A percentile compares a stretch with the other conserved stretches of the same genome.
phyloP scores from a whole-genome alignment of 2,329 filamentous ascomycete genomes.

The Hymenoscyphus infarciens region DNA sequence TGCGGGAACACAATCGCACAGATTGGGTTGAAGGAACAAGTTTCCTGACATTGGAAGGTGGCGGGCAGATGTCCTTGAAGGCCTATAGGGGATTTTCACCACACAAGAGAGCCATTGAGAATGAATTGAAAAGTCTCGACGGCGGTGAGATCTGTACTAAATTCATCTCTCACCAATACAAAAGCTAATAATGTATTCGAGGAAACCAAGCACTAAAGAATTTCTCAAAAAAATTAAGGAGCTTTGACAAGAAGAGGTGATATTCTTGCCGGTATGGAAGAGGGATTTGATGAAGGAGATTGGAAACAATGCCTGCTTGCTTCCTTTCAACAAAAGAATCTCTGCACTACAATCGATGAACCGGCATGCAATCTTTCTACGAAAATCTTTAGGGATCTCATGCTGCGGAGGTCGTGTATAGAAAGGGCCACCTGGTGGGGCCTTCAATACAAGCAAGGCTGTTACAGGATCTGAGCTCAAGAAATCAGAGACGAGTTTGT shows the following conservation, averaged over 20 bases:
- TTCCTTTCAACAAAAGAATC: background rate
- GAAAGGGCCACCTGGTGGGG: too few species aligned
- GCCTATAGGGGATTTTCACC: background rate
- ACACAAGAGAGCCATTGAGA: background rate
- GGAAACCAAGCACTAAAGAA: background rate
- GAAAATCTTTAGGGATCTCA: background rate
- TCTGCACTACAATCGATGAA: background rate
- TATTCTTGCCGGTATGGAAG: background rate
- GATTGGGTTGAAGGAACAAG: background rate
- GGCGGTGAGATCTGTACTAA: background rate
- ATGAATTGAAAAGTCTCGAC: background rate
- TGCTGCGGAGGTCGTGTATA: background rate
- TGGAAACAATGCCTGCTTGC: background rate
- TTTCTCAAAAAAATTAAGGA: background rate
- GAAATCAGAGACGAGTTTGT: background rate
- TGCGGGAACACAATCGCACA: background rate
- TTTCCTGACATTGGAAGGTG: background rate
- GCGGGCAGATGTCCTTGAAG: background rate
- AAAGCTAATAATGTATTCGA: background rate
- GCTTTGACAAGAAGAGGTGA: background rate
- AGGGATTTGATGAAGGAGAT: background rate
- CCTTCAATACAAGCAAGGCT: too few species aligned
- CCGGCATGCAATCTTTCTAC: background rate
- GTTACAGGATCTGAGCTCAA: background rate
- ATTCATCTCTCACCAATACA: background rate